Evolutionary conservation across 2,329 filamentous ascomycete species (phyloP), one percentile per base, ranked within the genome.

Genomic region (Corynespora cassiicola): DNA sequence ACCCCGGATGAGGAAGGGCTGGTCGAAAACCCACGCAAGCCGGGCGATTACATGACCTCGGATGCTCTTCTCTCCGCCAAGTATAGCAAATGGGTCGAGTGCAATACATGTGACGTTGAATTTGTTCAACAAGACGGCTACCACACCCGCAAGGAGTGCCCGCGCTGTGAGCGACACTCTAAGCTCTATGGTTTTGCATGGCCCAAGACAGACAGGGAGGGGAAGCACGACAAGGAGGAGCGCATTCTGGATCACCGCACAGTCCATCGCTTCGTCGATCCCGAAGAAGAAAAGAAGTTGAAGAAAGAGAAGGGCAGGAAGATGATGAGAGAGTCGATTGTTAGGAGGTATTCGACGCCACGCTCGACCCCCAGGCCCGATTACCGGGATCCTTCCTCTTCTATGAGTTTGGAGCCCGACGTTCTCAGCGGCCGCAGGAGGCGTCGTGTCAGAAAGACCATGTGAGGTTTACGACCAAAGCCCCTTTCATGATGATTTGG

Each of bases 161-260:
- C 90, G 4, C 83, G 94, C 6, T 99, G 94, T 67, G 94, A 99
- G 71, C 82, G 94, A 0, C 94, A 99, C 63, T 95, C 88, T 11
- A 97, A 95, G 72, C 74, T 99, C 1, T 99, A 97, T 64, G 95
- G 95, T 0, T 96, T 88, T 61, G 78, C 87, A 40, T 99, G 94
- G 94, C 94, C 94, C 5, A 96, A 99, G 74, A 97, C 94, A 0
- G 87, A 96, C 43, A 86, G 79, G 46, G 83, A 86, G 17, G 88
- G 88, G 1, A 82, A 82, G 11, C 68, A 80, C 14, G 94, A 97
- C 62, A 84, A 81, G 7, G 78, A 83, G 47, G 75, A 82, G 52
- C 68, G 82, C 5, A 75, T 95, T 1, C 76, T 94, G 43, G 92
- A 97, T 62, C 91, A 96, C 61, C 79, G 92, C n/a, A 85, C 79